A percentile compares a stretch with the other conserved stretches of the same genome.
phyloP scores from a whole-genome alignment of 2,329 filamentous ascomycete species.

The Penicillium sp. region DNA sequence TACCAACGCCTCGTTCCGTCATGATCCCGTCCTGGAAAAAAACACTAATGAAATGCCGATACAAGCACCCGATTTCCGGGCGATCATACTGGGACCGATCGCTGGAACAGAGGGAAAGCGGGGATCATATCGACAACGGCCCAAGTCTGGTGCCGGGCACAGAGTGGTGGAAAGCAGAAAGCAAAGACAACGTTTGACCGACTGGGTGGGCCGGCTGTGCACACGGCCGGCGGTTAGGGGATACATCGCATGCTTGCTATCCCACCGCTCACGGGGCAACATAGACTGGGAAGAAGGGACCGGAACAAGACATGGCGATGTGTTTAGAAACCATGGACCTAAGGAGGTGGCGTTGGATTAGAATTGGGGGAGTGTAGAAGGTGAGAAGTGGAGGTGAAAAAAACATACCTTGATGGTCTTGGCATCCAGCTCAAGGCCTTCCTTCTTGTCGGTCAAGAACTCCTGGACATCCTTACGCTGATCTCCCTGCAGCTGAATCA shows the following conservation, averaged over 20 bases:
- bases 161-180: constrained; percentile 28
- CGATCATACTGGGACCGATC: constrained; percentile 24
- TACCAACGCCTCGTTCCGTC: constrained; percentile 49
- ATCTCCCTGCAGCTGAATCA: constrained; percentile 99
- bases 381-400: neutral
- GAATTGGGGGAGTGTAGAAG: constrained; percentile 1
- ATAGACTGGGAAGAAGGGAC: constrained; percentile 48
- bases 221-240: constrained; percentile 31
- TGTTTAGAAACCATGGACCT: constrained; percentile 59
- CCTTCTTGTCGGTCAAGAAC: constrained; percentile 95
- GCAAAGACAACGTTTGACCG: constrained; percentile 28
- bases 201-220: constrained; percentile 21
- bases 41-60: constrained; percentile 28
- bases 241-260: constrained; percentile 38
- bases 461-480: constrained; percentile 99
- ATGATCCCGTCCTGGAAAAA: constrained; percentile 38
- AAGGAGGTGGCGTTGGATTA: constrained; percentile 6
- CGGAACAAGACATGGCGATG: constrained; percentile 46
- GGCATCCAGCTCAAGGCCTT: constrained; percentile 88
- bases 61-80: constrained; percentile 29
- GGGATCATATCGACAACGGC: constrained; percentile 34
- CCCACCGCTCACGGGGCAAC: constrained; percentile 42
- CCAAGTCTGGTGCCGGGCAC: constrained; percentile 38
- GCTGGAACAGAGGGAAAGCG: constrained; percentile 28
- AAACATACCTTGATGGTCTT: constrained; percentile 88